Conservation (phyloP, 805 yeast species). For the Lachancea fermentati region DNA sequence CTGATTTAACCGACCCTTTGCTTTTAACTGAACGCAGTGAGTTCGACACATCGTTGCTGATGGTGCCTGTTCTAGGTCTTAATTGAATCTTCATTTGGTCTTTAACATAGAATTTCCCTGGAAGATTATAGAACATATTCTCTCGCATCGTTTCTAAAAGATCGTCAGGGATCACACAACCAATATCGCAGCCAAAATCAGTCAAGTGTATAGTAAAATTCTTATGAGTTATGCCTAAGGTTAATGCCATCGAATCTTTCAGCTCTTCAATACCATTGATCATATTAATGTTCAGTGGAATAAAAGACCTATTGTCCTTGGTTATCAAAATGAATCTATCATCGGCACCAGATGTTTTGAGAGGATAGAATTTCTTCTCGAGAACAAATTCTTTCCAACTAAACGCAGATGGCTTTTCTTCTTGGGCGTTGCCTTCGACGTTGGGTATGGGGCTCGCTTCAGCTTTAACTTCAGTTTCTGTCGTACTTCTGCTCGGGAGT, state of each 20-base stretch:
- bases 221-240: conserved; percentile 28
- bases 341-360: conserved; percentile 21
- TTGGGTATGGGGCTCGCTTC: neutral
- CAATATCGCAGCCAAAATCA: conserved; percentile 58
- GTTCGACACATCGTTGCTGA: conserved; percentile 13
- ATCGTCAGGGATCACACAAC: conserved; percentile 50
- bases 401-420: conserved; percentile 2
- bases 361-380: conserved; percentile 37
- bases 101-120: conserved; percentile 27
- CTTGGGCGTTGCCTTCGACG: conserved; percentile 1
- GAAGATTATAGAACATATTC: conserved; percentile 30
- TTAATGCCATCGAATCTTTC: conserved; percentile 36
- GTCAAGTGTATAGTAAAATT: conserved; percentile 50
- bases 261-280: conserved; percentile 32
- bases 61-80: conserved; percentile 18
- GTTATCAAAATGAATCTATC: conserved; percentile 50
- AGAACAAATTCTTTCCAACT: conserved; percentile 17
- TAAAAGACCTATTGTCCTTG: conserved; percentile 52
- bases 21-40: conserved; percentile 21
- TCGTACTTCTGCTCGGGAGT: neutral
- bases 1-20: conserved; percentile 26
- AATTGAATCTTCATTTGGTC: conserved; percentile 20
- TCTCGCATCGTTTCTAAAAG: conserved; percentile 36
- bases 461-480: conserved; percentile 4
- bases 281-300: conserved; percentile 40